Base-by-base conservation (phyloP, 2,329 filamentous ascomycete species). In the Aureobasidium sp. region DNA sequence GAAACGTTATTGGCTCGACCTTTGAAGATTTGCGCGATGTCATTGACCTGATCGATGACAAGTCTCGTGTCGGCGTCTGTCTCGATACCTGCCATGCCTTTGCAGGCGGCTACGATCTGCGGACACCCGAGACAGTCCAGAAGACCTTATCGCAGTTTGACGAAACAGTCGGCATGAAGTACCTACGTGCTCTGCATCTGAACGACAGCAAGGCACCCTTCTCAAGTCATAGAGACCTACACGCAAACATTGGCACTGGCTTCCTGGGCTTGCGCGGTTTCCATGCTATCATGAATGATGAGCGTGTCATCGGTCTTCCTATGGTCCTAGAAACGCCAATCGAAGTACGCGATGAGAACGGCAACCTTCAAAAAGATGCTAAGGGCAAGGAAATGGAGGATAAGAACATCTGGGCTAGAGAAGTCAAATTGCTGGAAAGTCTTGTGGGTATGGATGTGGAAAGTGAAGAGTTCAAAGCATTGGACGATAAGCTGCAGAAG, bases 311-410 rank as follows among this genome's bases (percentile, higher is more conserved):
- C 67, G 85, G 85, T 29, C 76, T 97, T 69, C 94, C 94, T 4
- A 91, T 99, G 85, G 87, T 99, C 1, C 82, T 99, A 8, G 94
- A 99, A 78, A 99, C 94, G n/a, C 94, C 94, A 6, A 93, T 94
- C 65, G 90, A 95, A 65, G 81, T 82, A 41, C 84, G 84, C 50
- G 86, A 83, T 20, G 77, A 80, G 52, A 80, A 87, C 66, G 88
- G 87, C 47, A 87, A 87, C 27, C 48, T 67, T 73, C 65, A 71
- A 47, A 72, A 73, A 63, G 72, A 74, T 60, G 72, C 71, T 29
- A 76, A 75, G 61, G 73, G 70, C 2, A 80, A 80, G 69, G 80
- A 81, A 32, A 74, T 86, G 41, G 89, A 96, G 70, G 91, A 97
- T 73, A 90, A 87, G 73, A 79, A 84, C 59, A 82, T 97, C 17